Base-by-base conservation (phyloP, 2,329 filamentous ascomycete genomes). In the Nemania sp. region DNA sequence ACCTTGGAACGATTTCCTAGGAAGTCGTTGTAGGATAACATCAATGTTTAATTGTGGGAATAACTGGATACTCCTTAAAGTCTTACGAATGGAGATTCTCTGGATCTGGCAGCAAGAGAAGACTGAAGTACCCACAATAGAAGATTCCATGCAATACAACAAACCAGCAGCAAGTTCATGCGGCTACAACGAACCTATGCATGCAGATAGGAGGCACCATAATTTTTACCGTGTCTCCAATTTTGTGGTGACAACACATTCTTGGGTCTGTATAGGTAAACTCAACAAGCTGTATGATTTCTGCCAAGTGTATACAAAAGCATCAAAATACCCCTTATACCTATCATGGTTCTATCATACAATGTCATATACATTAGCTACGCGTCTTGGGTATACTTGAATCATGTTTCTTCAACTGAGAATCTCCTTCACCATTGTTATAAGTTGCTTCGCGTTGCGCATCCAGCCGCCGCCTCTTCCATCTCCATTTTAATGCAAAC, bases 341-440 rank as follows among this genome's bases (percentile, higher is more conserved):
- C 45, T 74, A 76, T 76, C 62, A 73, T 70, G 72, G 72, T 71
- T 75, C 73, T 77, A 76, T 77, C 76, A 71, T 77, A 75, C 75
- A 73, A 75, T 73, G 38, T 76, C 74, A 77, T 78, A 73, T 78
- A 79, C 76, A 78, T 77, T 77, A 77, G 66, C 69, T 70, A 74
- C 69, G 68, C 64, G 71, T 67, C 67, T 71, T 64, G 77, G 77
- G 76, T 78, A 78, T 78, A 77, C 70, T 64, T 73, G 67, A 72
- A 75, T 70, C 71, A 73, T 71, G 67, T 72, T 71, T 57, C 55
- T 66, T 69, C 57, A 68, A 67, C 66, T 67, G n/a, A n/a, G n/a
- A n/a, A n/a, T 53, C 59, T 51, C 24, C 51, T 35, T 60, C 59
- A 51, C 22, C 20, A 51, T 66, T 49, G 62, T 53, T 61, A 64